These are phyloP conservation scores for Rubia tinctorum DNA, from an alignment of 305 asterid species.

Conservation along the genomic window DNA sequence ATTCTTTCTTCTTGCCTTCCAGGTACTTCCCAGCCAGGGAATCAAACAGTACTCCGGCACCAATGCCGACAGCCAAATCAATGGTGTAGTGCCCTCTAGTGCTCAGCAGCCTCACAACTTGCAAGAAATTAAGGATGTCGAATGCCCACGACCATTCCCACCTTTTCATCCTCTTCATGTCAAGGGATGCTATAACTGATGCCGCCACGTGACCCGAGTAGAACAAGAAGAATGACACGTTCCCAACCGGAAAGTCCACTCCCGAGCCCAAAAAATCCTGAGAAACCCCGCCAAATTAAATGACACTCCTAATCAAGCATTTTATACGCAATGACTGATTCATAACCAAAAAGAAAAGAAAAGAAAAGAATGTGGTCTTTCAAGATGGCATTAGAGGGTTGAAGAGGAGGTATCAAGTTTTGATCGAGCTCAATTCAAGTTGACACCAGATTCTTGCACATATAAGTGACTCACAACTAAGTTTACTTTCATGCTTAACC, in stretches of 20 bases:
- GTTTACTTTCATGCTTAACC: no score
- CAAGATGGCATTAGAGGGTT: no score
- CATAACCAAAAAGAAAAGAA: background rate
- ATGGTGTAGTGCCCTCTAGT: conserved; percentile 96
- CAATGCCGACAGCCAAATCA: conserved; percentile 80
- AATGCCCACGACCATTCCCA: conserved; percentile 58
- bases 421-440: background rate
- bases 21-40: conserved; percentile 66
- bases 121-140: conserved; percentile 69
- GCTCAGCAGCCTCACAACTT: conserved; percentile 61
- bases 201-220: conserved; percentile 97
- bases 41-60: conserved; percentile 84
- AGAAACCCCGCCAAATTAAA: background rate
- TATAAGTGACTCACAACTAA: background rate
- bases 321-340: background rate
- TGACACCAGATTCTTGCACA: background rate
- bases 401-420: no score
- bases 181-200: conserved; percentile 77
- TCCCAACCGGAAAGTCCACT: conserved; percentile 91
- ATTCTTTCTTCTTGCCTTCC: conserved; percentile 38
- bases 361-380: no score
- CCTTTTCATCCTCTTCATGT: conserved; percentile 83
- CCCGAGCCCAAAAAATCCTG: conserved; percentile 95
- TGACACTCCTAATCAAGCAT: background rate
- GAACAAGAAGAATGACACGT: conserved; percentile 85